Percentiles rank a stretch among this genome's conserved stretches.
Conservation (phyloP, 1,139 yeast species). For the Lizanozyma gosingica region DNA sequence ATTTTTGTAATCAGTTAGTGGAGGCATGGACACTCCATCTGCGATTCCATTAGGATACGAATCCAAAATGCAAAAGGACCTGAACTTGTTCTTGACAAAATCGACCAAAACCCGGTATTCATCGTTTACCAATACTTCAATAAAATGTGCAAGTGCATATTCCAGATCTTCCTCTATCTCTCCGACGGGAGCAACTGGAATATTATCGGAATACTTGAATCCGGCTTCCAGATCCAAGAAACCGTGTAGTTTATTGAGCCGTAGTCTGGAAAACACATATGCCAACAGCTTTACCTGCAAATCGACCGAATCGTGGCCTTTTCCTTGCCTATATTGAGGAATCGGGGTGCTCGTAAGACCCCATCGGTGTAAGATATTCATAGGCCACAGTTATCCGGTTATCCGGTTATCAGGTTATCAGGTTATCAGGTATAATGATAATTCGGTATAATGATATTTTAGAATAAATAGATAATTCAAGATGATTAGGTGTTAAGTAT, state of each 20-base stretch:
- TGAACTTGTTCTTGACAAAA: conserved; percentile 55
- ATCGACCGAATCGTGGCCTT: conserved; percentile 45
- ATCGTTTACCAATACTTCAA: conserved; percentile 33
- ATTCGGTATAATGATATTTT: too few species aligned
- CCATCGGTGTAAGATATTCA: too few species aligned
- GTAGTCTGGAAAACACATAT: conserved; percentile 48
- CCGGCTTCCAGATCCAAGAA: conserved; percentile 19
- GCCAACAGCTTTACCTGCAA: conserved; percentile 48
- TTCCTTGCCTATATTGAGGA: conserved; percentile 42
- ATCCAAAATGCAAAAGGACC: conserved; percentile 44
- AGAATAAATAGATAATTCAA: too few species aligned
- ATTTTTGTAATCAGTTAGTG: conserved; percentile 19
- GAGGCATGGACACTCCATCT: too few species aligned
- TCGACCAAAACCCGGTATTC: conserved; percentile 57
- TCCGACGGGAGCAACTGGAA: conserved; percentile 3
- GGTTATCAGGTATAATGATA: too few species aligned
- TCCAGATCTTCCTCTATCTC: conserved; percentile 40
- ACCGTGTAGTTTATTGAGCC: conserved; percentile 34
- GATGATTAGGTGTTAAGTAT: too few species aligned
- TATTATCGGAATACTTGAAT: conserved; percentile 12
- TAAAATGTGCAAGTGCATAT: conserved; percentile 41
- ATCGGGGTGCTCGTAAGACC: too few species aligned
- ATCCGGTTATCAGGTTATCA: too few species aligned
- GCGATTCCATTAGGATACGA: conserved; percentile 15
- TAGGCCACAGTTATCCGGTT: too few species aligned